Conservation (phyloP, 2,329 filamentous ascomycete genomes). For the Diplodia sapinea region DNA sequence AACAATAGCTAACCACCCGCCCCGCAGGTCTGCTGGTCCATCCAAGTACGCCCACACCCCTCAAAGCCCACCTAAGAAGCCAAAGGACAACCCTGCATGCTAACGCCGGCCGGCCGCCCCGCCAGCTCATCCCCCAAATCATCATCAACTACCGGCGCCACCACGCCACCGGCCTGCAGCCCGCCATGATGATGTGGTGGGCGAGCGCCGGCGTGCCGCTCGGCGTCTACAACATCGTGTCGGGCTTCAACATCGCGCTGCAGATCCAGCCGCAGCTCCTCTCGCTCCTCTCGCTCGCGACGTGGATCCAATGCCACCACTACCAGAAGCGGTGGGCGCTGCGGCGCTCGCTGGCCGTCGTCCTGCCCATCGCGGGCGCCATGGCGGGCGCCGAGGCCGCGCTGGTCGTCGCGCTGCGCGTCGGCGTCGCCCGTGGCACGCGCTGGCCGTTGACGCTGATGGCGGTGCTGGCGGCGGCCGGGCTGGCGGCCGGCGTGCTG, state of each 20-base stretch:
- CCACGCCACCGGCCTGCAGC: constrained; percentile 68
- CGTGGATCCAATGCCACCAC: constrained; percentile 63
- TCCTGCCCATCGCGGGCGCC: constrained; percentile 58
- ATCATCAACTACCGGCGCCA: constrained; percentile 70
- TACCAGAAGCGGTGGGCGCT: constrained; percentile 51
- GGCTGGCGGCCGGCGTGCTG: constrained; percentile 70
- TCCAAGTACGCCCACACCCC: constrained; percentile 56
- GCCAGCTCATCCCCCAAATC: constrained; percentile 71
- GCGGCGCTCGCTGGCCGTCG: constrained; percentile 55
- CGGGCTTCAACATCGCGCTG: constrained; percentile 60
- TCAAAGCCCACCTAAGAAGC: no score
- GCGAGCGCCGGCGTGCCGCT: constrained; percentile 71
- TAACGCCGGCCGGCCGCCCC: not conserved
- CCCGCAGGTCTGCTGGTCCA: constrained; percentile 65
- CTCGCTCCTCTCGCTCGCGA: constrained; percentile 57
- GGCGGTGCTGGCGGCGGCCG: constrained; percentile 67
- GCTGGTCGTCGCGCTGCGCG: constrained; percentile 62
- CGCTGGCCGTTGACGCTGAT: constrained; percentile 70
- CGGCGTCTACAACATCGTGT: constrained; percentile 65
- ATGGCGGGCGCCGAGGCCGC: constrained; percentile 66
- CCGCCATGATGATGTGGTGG: constrained; percentile 76
- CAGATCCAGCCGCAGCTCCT: constrained; percentile 64
- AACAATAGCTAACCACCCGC: not conserved
- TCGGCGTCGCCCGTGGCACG: constrained; percentile 47
- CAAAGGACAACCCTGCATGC: not conserved